Evolutionary conservation across 768 basidiomycete genomes (phyloP).

Genomic region (Boletus patriciae): DNA sequence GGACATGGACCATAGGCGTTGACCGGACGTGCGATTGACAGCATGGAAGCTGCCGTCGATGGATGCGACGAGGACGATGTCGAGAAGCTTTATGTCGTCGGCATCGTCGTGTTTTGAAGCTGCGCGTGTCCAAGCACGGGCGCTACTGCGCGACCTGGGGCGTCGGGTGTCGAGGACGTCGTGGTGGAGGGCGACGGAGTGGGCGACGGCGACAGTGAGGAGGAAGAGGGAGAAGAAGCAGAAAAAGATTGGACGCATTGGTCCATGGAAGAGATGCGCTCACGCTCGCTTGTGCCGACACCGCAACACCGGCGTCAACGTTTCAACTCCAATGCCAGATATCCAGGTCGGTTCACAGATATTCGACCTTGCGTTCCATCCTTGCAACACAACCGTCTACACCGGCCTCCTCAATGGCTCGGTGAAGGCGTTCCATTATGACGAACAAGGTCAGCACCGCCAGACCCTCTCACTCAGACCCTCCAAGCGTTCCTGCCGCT

Average conservation of each 20-base stretch:
- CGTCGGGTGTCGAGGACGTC: conserved; percentile 29
- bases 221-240: conserved; percentile 24
- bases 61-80: conserved; percentile 86
- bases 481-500: conserved; percentile 82
- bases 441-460: conserved; percentile 62
- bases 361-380: conserved; percentile 90
- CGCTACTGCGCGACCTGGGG: conserved; percentile 18
- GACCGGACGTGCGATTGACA: conserved; percentile 82
- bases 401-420: conserved; percentile 78
- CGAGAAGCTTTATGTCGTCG: conserved; percentile 63
- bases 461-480: conserved; percentile 63
- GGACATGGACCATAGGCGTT: conserved; percentile 85
- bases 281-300: background rate
- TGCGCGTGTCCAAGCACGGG: conserved; percentile 19
- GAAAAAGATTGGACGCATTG: conserved; percentile 36
- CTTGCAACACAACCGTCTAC: conserved; percentile 67
- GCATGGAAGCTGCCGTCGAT: conserved; percentile 96
- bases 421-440: conserved; percentile 79
- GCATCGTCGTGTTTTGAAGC: conserved; percentile 15
- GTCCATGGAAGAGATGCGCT: conserved; percentile 27
- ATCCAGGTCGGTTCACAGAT: conserved; percentile 75
- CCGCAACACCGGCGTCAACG: conserved; percentile 3
- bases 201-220: conserved; percentile 32
- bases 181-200: conserved; percentile 32
- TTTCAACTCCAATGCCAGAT: conserved; percentile 49